phyloP scores from a whole-genome alignment of 2,329 filamentous ascomycete species.

The Raffaelea deltoideospora region DNA sequence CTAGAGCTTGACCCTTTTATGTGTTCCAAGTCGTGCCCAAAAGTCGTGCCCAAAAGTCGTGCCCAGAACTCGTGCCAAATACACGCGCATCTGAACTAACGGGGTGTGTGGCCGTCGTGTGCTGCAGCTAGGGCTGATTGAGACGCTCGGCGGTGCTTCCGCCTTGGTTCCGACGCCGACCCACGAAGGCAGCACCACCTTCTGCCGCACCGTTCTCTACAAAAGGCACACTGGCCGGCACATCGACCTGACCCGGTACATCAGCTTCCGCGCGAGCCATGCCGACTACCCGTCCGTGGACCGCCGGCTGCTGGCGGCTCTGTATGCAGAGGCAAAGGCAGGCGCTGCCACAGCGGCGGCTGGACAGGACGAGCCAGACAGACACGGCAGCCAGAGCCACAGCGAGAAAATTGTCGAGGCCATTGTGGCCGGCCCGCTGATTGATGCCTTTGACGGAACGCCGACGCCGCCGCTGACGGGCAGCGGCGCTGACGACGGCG shows the following conservation, averaged over 20 bases:
- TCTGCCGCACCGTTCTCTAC: conserved; percentile 13
- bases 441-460: conserved; percentile 7
- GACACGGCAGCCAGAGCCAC: background rate
- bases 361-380: background rate
- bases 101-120: background rate
- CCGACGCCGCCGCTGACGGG: conserved; percentile 3
- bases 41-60: no score
- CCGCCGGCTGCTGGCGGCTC: conserved; percentile 7
- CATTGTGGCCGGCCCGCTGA: conserved; percentile 2
- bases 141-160: conserved; percentile 10
- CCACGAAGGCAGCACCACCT: conserved; percentile 9
- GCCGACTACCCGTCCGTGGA: conserved; percentile 8
- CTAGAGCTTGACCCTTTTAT: no score
- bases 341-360: background rate
- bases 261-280: conserved; percentile 4
- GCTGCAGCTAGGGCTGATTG: conserved; percentile 10
- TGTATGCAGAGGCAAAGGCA: conserved; percentile 14
- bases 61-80: no score
- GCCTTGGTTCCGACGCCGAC: conserved; percentile 9
- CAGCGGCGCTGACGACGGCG: background rate
- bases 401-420: conserved; percentile 6
- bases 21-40: background rate
- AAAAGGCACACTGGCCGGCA: conserved; percentile 7
- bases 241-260: conserved; percentile 11
- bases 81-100: no score